Evolutionary conservation across 768 basidiomycete species (phyloP).

Genomic region (Lactarius indigo): DNA sequence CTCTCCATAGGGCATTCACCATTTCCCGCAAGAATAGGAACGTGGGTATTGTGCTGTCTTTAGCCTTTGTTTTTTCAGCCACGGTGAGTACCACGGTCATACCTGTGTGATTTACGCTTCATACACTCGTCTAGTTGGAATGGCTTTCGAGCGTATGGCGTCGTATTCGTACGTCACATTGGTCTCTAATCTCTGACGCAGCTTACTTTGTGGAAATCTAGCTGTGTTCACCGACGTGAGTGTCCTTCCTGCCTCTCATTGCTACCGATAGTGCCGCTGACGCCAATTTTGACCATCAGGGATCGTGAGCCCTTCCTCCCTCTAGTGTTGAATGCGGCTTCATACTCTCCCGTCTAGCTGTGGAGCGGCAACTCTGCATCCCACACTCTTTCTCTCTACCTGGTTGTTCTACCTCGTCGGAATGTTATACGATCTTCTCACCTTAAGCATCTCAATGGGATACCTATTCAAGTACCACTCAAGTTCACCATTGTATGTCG

Average conservation of each 20-base stretch:
- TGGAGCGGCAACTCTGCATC: conserved; percentile 35
- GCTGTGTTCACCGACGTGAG: conserved; percentile 6
- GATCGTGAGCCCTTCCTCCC: conserved; percentile 32
- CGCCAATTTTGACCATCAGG: conserved; percentile 27
- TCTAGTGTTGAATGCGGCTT: not conserved
- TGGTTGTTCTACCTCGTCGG: conserved; percentile 58
- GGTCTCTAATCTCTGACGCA: not conserved
- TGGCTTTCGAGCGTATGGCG: conserved; percentile 53
- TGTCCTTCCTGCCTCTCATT: not conserved
- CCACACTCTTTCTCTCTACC: conserved; percentile 35
- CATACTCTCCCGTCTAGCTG: conserved; percentile 40
- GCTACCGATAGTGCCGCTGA: not conserved
- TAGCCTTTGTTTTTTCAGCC: conserved; percentile 41
- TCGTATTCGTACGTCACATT: conserved; percentile 42
- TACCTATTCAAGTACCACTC: conserved; percentile 50
- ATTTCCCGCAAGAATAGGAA: conserved; percentile 45
- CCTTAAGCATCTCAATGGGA: conserved; percentile 46
- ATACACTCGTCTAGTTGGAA: conserved; percentile 39
- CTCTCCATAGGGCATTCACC: conserved; percentile 47
- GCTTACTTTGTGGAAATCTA: conserved; percentile 21
- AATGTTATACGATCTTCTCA: conserved; percentile 54
- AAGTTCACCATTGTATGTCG: conserved; percentile 32
- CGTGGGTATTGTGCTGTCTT: conserved; percentile 41
- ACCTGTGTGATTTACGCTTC: not conserved
- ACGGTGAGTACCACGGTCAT: conserved; percentile 39